Evolutionary conservation across 495 filamentous ascomycete genomes (phyloP).

Genomic region (Ramalina intermedia): DNA sequence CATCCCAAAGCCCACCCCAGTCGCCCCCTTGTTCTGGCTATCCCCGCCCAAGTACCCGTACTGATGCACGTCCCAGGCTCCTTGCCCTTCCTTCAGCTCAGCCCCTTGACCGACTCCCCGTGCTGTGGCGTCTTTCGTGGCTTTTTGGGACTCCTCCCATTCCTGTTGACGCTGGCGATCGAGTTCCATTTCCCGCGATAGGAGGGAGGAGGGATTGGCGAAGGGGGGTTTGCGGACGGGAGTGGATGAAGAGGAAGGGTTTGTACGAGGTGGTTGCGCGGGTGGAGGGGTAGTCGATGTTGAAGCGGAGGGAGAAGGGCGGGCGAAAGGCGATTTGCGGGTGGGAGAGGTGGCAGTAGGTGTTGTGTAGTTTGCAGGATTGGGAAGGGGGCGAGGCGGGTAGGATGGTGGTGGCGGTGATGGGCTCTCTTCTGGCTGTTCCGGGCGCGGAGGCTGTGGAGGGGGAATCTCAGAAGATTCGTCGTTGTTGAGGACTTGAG

Average conservation of each 20-base stretch:
- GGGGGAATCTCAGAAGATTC: neutral
- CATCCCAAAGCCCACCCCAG: conserved; percentile 49
- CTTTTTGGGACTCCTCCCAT: conserved; percentile 86
- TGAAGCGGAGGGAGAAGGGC: conserved; percentile 18
- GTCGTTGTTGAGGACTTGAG: neutral
- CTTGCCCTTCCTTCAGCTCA: conserved; percentile 40
- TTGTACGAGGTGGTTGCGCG: conserved; percentile 18
- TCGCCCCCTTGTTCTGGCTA: conserved; percentile 56
- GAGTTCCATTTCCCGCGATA: conserved; percentile 92
- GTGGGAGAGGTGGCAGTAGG: conserved; percentile 30
- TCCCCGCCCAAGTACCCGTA: conserved; percentile 81
- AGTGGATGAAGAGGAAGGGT: conserved; percentile 15
- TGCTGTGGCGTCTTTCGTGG: conserved; percentile 42
- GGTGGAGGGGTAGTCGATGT: conserved; percentile 28
- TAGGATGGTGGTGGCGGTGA: conserved; percentile 18
- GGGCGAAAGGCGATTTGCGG: conserved; percentile 17
- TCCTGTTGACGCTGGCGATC: conserved; percentile 86
- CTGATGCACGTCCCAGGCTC: conserved; percentile 76
- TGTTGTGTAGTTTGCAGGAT: conserved; percentile 31
- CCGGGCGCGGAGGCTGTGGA: neutral
- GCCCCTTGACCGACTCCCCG: conserved; percentile 26
- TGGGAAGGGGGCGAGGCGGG: conserved; percentile 32
- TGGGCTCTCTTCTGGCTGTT: conserved; percentile 6
- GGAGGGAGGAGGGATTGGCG: conserved; percentile 41
- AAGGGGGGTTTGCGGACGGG: conserved; percentile 29